phyloP scores from a whole-genome alignment of 78 protist species.

The Speleostelium caveatum region DNA sequence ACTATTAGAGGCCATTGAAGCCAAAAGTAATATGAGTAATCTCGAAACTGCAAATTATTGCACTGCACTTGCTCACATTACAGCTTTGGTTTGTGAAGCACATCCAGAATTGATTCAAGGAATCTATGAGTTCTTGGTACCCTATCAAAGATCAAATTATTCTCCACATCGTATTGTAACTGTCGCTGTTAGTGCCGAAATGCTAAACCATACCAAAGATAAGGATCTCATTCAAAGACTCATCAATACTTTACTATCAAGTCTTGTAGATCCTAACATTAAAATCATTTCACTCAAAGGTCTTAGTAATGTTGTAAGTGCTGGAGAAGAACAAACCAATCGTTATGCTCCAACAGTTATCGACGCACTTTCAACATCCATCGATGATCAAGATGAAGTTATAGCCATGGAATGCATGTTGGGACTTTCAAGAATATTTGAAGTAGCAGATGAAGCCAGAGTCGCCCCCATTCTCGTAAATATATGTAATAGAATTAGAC shows the following conservation, averaged over 20 bases:
- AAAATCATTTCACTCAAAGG: slow-evolving; percentile 71
- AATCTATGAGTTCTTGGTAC: slow-evolving; percentile 45
- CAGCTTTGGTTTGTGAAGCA: background rate
- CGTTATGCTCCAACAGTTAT: slow-evolving; percentile 82
- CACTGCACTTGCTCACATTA: slow-evolving; percentile 24
- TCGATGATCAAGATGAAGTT: slow-evolving; percentile 80
- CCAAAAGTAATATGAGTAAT: slow-evolving; percentile 16
- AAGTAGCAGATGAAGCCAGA: slow-evolving; percentile 70
- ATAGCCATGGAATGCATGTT: slow-evolving; percentile 86
- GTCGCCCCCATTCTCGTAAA: slow-evolving; percentile 83
- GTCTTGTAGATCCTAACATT: slow-evolving; percentile 65
- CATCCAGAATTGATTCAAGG: slow-evolving; percentile 66
- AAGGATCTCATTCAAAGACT: slow-evolving; percentile 50
- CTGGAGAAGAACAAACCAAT: slow-evolving; percentile 73
- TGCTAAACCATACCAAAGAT: slow-evolving; percentile 60
- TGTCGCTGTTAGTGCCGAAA: slow-evolving; percentile 55
- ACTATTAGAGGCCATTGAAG: slow-evolving; percentile 11
- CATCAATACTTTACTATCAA: slow-evolving; percentile 56
- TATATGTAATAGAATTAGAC: slow-evolving; percentile 80
- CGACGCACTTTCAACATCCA: slow-evolving; percentile 71
- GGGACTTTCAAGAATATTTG: slow-evolving; percentile 76
- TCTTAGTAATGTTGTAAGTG: slow-evolving; percentile 64
- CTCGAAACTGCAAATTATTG: slow-evolving; percentile 29
- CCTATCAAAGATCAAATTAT: slow-evolving; percentile 58
- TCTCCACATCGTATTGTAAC: slow-evolving; percentile 56